phyloP scores from a whole-genome alignment of 139 green algal species.

The Micractinium conductrix region DNA sequence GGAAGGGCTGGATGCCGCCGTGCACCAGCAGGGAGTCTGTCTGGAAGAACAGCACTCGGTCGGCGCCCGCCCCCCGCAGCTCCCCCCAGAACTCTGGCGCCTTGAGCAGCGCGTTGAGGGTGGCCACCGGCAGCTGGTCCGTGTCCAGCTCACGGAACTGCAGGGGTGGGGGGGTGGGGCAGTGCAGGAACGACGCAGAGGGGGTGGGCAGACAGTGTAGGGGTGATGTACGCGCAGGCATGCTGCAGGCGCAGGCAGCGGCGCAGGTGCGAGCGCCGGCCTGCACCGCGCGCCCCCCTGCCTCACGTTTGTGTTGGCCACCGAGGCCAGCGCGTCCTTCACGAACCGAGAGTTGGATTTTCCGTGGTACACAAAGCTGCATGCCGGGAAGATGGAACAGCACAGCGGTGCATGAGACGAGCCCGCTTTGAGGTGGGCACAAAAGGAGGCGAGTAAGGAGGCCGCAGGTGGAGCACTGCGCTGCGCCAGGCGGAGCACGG shows the following conservation, averaged over 20 bases:
- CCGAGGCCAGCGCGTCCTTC: neutral
- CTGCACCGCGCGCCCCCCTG: too few species aligned
- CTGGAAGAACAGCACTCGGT: conserved; percentile 24
- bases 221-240: too few species aligned
- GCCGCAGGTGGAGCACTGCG: neutral
- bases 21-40: conserved; percentile 39
- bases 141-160: conserved; percentile 15
- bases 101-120: conserved; percentile 32
- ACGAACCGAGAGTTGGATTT: conserved; percentile 16
- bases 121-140: neutral
- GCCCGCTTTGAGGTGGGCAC: neutral
- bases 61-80: neutral
- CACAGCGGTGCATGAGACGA: neutral
- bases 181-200: neutral
- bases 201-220: neutral
- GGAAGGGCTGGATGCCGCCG: conserved; percentile 3
- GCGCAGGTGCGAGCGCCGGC: neutral
- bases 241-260: neutral
- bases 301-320: neutral
- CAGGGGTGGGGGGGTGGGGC: neutral
- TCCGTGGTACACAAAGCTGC: conserved; percentile 24
- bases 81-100: conserved; percentile 20
- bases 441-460: neutral
- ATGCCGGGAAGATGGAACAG: neutral
- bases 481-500: too few species aligned